phyloP scores from a whole-genome alignment of 768 basidiomycete genomes.

The Russula griseocarnosa region DNA sequence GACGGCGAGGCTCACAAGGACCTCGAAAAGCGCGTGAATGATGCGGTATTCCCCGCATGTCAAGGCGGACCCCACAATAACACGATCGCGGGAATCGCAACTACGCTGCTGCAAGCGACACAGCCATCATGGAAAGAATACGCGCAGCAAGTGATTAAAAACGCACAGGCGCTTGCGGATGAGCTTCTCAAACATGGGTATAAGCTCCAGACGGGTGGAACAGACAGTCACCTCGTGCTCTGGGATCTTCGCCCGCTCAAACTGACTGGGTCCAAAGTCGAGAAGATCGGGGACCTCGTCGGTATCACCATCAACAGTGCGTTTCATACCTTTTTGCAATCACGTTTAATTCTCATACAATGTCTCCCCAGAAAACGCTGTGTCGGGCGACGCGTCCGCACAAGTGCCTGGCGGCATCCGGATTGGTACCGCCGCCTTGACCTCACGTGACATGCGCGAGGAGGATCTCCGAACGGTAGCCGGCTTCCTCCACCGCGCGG shows the following conservation, averaged over 20 bases:
- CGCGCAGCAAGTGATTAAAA: slow-evolving; percentile 90
- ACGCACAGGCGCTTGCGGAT: slow-evolving; percentile 73
- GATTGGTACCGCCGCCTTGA: slow-evolving; percentile 89
- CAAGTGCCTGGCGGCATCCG: slow-evolving; percentile 97
- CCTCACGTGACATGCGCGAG: slow-evolving; percentile 91
- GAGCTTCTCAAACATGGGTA: slow-evolving; percentile 77
- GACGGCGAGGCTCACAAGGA: slow-evolving; percentile 77
- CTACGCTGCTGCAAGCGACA: slow-evolving; percentile 84
- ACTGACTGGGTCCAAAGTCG: slow-evolving; percentile 96
- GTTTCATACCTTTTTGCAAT: slow-evolving; percentile 31
- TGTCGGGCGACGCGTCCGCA: slow-evolving; percentile 93
- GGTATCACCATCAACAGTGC: slow-evolving; percentile 95
- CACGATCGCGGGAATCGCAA: slow-evolving; percentile 94
- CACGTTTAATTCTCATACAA: slow-evolving; percentile 45
- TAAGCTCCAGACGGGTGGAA: slow-evolving; percentile 94
- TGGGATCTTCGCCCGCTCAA: slow-evolving; percentile 96
- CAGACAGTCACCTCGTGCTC: slow-evolving; percentile 96
- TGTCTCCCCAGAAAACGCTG: slow-evolving; percentile 73
- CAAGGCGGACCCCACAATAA: slow-evolving; percentile 99
- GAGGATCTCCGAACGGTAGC: slow-evolving; percentile 84
- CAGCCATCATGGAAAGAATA: slow-evolving; percentile 88
- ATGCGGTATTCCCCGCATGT: slow-evolving; percentile 99
- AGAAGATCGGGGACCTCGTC: slow-evolving; percentile 95
- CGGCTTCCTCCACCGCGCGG: slow-evolving; percentile 87
- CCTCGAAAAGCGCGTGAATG: slow-evolving; percentile 94